phyloP scores from a whole-genome alignment of 2,329 filamentous ascomycete genomes.

The Diaporthe ampelina region DNA sequence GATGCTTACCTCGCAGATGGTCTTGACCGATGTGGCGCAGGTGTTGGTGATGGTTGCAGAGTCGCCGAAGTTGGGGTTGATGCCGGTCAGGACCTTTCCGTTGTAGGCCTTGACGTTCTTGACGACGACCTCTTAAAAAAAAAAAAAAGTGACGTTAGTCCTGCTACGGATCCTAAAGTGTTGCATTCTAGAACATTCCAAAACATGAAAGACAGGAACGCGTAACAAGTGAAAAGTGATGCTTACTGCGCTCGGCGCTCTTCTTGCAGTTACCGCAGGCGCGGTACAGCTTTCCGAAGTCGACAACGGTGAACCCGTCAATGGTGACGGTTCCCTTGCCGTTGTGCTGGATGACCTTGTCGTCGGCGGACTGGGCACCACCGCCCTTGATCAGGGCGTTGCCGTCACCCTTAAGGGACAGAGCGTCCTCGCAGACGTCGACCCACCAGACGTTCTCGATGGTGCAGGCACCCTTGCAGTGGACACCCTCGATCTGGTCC shows the following conservation, averaged over 20 bases:
- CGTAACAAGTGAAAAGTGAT: too few species aligned
- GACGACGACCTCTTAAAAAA: conserved; percentile 61
- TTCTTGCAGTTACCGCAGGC: conserved; percentile 61
- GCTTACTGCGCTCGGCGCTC: conserved; percentile 56
- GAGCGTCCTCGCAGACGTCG: conserved; percentile 52
- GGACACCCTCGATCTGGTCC: conserved; percentile 62
- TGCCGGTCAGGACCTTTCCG: conserved; percentile 37
- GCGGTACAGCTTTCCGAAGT: conserved; percentile 64
- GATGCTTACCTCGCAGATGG: conserved; percentile 42
- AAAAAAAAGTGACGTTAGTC: too few species aligned
- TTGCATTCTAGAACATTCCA: too few species aligned
- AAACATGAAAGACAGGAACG: too few species aligned
- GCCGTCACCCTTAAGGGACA: conserved; percentile 51
- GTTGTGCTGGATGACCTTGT: conserved; percentile 56
- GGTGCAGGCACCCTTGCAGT: conserved; percentile 62
- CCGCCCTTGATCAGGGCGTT: conserved; percentile 56
- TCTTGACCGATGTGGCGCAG: conserved; percentile 37
- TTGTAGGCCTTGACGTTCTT: conserved; percentile 54
- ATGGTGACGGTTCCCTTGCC: conserved; percentile 52
- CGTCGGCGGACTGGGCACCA: conserved; percentile 53
- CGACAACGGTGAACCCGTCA: conserved; percentile 56
- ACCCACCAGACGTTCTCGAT: conserved; percentile 53
- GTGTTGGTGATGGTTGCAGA: conserved; percentile 44
- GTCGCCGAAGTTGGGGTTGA: conserved; percentile 47
- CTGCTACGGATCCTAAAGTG: too few species aligned